Conservation (phyloP, 768 basidiomycete species). For the Chiua virens region DNA sequence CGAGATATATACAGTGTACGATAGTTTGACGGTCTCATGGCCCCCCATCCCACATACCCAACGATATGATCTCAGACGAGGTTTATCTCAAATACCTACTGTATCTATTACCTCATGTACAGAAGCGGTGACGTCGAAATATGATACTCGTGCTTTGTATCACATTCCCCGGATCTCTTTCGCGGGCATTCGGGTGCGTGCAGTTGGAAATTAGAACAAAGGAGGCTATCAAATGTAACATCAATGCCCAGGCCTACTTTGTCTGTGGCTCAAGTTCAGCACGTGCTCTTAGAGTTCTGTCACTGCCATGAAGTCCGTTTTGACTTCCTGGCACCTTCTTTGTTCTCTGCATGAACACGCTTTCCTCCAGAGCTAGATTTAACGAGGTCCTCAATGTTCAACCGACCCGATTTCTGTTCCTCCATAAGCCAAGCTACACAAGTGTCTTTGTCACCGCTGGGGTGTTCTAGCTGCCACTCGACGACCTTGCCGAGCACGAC, state of each 20-base stretch:
- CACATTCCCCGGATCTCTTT: too few relatives aligned
- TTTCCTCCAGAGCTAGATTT: conserved; percentile 22
- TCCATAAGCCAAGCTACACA: conserved; percentile 68
- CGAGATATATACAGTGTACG: conserved; percentile 6
- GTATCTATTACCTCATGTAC: conserved; percentile 18
- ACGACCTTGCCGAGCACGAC: conserved; percentile 63
- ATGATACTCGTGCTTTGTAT: too few relatives aligned
- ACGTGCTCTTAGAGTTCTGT: not conserved
- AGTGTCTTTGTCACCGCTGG: conserved; percentile 60
- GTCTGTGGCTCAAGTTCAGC: too few relatives aligned
- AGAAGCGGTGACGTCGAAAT: too few relatives aligned
- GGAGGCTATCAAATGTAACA: too few relatives aligned
- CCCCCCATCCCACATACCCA: conserved; percentile 3
- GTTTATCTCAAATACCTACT: conserved; percentile 12
- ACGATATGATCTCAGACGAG: conserved; percentile 1
- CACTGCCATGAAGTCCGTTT: conserved; percentile 21
- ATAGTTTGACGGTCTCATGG: not conserved
- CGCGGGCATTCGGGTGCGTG: too few relatives aligned
- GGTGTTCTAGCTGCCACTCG: conserved; percentile 85
- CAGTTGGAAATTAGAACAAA: too few relatives aligned
- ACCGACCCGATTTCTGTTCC: conserved; percentile 49
- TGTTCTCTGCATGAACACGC: conserved; percentile 20
- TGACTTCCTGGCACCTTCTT: conserved; percentile 29
- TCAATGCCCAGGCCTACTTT: too few relatives aligned
- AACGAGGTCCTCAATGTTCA: conserved; percentile 34